Base-by-base conservation (phyloP, 768 basidiomycete genomes). In the Boletus eberwhitei region DNA sequence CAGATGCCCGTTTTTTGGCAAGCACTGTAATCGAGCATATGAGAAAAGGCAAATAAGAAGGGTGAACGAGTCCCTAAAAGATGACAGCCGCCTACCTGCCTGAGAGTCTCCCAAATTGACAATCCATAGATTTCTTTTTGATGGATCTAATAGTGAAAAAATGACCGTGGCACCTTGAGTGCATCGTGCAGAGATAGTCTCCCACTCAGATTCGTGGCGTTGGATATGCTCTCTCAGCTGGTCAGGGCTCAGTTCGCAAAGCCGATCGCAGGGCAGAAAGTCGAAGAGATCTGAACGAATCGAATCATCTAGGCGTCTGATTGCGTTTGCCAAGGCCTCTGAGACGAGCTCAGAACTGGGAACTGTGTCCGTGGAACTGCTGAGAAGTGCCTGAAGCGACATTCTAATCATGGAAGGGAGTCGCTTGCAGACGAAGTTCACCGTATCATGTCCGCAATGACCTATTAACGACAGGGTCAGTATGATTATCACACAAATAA, bases 361-460 rank as follows among this genome's bases (percentile, higher is more conserved):
- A 9, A 61, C 32, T 22, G 63, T 48, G 48, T 50, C 55, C 37
- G 59, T 58, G 37, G 58, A 52, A 36, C 66, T 62, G 52, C 63
- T 62, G 49, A 75, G 64, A 47, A 68, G 68, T 36, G 68, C 61
- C 38, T 72, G 73, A 49, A 81, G 72, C 50, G 73, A 70, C 50
- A 56, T 63, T 57, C 62, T 73, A 47, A 82, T 64, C 60, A 74
- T 68, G n/a, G 57, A 58, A 19, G 80, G 77, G 8, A 82, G 71
- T 31, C 64, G 66, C 55, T 65, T 66, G 48, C 70, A 70, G 43
- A 74, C 75, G 49, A 77, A 73, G 58, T 79, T 73, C 24, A 79
- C 80, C 5, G 77, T 78, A 37, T 78, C 68, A 56, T 76, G 73
- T 53, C 79, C 77, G 44, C 75, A 75, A 52, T 82, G 79, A 48